Conservation (phyloP, 495 filamentous ascomycete genomes). For the Annulohypoxylon moriforme region DNA sequence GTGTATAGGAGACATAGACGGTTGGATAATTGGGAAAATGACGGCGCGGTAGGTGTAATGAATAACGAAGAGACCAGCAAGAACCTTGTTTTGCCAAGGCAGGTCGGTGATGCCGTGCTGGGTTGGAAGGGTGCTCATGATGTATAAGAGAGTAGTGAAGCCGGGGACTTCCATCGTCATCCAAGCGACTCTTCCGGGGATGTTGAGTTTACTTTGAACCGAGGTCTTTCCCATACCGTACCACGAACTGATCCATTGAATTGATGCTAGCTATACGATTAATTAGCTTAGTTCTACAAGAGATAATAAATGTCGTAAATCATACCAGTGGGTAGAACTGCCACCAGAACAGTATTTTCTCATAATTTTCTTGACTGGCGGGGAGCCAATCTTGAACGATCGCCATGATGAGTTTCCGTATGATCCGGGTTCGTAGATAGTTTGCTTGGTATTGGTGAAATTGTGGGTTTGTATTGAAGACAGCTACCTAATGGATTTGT, state of each 20-base stretch:
- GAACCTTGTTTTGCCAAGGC: slow-evolving; percentile 76
- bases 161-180: slow-evolving; percentile 85
- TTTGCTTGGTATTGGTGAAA: background rate
- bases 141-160: slow-evolving; percentile 80
- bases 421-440: background rate
- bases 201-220: slow-evolving; percentile 73
- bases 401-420: slow-evolving; percentile 37
- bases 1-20: slow-evolving; percentile 91
- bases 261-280: slow-evolving; percentile 60
- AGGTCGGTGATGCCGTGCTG: slow-evolving; percentile 61
- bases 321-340: slow-evolving; percentile 59
- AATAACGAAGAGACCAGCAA: slow-evolving; percentile 73
- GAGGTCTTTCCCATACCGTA: slow-evolving; percentile 92
- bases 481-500: no score
- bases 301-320: background rate
- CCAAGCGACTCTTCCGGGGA: slow-evolving; percentile 91
- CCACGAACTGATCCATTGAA: slow-evolving; percentile 72
- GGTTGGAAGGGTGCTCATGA: slow-evolving; percentile 72
- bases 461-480: slow-evolving; percentile 6
- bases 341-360: slow-evolving; percentile 64
- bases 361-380: slow-evolving; percentile 63
- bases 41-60: slow-evolving; percentile 93
- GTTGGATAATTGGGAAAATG: slow-evolving; percentile 81
- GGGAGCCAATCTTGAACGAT: slow-evolving; percentile 62
- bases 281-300: slow-evolving; percentile 7